Evolutionary conservation across 805 yeast species (phyloP), one percentile per base, ranked within the genome.

Genomic region (Candida sphagnicola): DNA sequence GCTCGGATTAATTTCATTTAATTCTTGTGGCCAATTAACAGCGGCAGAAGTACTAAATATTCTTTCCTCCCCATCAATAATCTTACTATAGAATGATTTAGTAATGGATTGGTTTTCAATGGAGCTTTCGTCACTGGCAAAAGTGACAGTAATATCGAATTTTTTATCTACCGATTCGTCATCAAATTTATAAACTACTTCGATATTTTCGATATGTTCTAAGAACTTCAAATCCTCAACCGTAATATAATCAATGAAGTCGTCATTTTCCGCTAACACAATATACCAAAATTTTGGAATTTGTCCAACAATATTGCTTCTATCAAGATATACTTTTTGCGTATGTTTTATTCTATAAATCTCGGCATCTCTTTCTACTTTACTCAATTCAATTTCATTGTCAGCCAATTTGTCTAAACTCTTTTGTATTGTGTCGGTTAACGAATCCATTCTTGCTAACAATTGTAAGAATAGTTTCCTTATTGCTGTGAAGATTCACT

Each of bases 211-310:
- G 40, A 90, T 74, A 34, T 61, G 58, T 51, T 89, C 96, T 34
- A 89, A 57, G 49, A 75, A 83, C 56, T 81, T 81, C 62, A 81
- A 78, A 59, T 90, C 97, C 28, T 83, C 85, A 2, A 82, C 78
- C 21, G 79, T 72, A 14, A 90, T 67, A 56, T 77, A 87, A 45
- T 89, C 95, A 12, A 85, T 82, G 54, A 91, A 85, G 47, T 86
- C 96, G 37, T 85, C 83, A 51, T 84, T 84, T 53, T 85, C 87
- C 2, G 90, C 88, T 8, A 91, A 61, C 0, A 85, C 95, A 38
- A 83, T 75, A 51, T 85, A 82, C 98, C 98, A 91, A 59, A 91
- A 89, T 46, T 77, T 76, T 1, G 90, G 88, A 31, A 89, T 75
- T 3, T 68, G 56, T 4, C 49, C 40, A 12, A 81, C 66, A n/a